Evolutionary conservation across 2,329 filamentous ascomycete species (phyloP).

Genomic region (Trichoderma sp.): DNA sequence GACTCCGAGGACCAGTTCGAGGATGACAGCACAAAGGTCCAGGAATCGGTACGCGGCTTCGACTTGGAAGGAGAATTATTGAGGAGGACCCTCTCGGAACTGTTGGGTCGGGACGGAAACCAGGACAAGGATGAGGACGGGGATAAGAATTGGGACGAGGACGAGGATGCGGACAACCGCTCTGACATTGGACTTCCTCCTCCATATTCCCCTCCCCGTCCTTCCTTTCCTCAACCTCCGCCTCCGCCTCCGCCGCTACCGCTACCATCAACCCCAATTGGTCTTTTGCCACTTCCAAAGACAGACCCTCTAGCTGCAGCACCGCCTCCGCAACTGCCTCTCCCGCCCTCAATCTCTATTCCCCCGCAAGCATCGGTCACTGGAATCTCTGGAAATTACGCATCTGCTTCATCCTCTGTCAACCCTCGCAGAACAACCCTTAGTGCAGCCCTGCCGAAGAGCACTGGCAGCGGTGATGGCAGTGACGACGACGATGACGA

Average conservation of each 20-base stretch:
- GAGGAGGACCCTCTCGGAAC: neutral
- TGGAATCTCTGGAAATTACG: neutral
- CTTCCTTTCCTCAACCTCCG: neutral
- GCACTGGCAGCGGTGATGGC: neutral
- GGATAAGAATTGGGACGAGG: neutral
- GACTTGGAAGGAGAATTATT: neutral
- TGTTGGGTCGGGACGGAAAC: neutral
- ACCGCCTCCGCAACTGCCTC: neutral
- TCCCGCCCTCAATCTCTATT: neutral
- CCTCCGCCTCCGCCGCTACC: neutral
- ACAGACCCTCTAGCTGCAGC: neutral
- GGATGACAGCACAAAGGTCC: neutral
- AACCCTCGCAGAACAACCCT: neutral
- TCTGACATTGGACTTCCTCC: neutral
- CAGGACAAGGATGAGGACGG: neutral
- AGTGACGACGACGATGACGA: neutral
- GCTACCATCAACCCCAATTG: neutral
- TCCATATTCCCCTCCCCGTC: neutral
- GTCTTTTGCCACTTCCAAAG: neutral
- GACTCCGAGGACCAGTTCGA: neutral
- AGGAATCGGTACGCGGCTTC: neutral
- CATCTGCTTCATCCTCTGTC: neutral
- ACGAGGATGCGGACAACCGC: neutral
- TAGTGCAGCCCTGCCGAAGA: neutral
- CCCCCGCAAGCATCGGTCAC: neutral